A percentile compares a stretch with the other conserved stretches of the same genome.
Conservation (phyloP, 257 asterid genomes). For the Haberlea rhodopensis region DNA sequence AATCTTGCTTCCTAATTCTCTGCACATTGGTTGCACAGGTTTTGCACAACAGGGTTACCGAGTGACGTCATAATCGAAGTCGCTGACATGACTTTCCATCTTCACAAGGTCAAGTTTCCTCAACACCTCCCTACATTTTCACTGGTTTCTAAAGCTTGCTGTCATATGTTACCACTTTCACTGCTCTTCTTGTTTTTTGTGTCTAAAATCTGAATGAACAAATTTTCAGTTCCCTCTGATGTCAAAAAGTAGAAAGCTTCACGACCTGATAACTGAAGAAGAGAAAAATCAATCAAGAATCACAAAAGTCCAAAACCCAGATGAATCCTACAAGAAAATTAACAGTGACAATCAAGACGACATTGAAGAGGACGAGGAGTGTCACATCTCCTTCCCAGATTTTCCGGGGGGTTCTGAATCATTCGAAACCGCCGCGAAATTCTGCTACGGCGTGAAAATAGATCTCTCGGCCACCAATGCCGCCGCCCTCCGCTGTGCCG, state of each 20-base stretch:
- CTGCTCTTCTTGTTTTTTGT: background rate
- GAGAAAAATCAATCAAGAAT: slow-evolving; percentile 43
- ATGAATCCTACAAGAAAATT: slow-evolving; percentile 27
- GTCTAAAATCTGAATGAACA: background rate
- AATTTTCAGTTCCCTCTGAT: slow-evolving; percentile 76
- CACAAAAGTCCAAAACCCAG: slow-evolving; percentile 37
- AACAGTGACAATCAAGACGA: slow-evolving; percentile 36
- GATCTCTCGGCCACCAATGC: slow-evolving; percentile 68
- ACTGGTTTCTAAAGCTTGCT: no score
- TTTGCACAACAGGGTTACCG: slow-evolving; percentile 89
- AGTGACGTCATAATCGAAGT: slow-evolving; percentile 83
- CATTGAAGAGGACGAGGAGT: slow-evolving; percentile 37
- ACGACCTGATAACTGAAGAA: slow-evolving; percentile 74
- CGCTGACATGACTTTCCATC: slow-evolving; percentile 86
- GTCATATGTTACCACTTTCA: background rate
- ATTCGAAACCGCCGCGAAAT: slow-evolving; percentile 85
- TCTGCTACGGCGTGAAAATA: slow-evolving; percentile 85
- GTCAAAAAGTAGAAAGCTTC: slow-evolving; percentile 88
- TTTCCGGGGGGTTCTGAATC: slow-evolving; percentile 95
- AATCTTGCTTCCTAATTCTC: slow-evolving; percentile 16
- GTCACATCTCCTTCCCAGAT: slow-evolving; percentile 71
- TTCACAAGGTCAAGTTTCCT: slow-evolving; percentile 63
- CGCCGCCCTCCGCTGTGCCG: slow-evolving; percentile 87
- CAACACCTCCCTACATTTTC: background rate
- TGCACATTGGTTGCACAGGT: slow-evolving; percentile 49